A percentile compares a stretch with the other conserved stretches of the same genome.
Evolutionary conservation across 1,139 yeast species (phyloP).

Genomic region (Yamadazyma atlantica): DNA sequence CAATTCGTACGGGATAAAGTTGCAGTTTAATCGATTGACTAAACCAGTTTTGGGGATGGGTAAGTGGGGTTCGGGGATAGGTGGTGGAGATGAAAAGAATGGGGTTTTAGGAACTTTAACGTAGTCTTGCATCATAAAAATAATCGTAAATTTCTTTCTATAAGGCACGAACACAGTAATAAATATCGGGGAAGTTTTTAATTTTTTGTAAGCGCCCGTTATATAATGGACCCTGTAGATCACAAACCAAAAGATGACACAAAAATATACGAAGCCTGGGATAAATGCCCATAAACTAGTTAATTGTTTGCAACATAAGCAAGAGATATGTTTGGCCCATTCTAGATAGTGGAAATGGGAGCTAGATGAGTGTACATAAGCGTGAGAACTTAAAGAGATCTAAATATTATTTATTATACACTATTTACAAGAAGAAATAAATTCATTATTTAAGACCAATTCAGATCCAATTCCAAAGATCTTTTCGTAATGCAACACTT

Average conservation of each 20-base stretch:
- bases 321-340: too few relatives aligned
- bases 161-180: too few relatives aligned
- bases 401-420: slow-evolving; percentile 1
- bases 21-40: neutral
- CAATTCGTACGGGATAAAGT: neutral
- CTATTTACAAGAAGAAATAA: slow-evolving; percentile 3
- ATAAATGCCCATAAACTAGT: too few relatives aligned
- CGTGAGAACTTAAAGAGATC: neutral
- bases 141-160: too few relatives aligned
- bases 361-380: neutral
- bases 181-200: too few relatives aligned
- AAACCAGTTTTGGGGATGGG: neutral
- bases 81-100: neutral
- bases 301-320: too few relatives aligned
- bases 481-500: slow-evolving; percentile 20
- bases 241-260: too few relatives aligned
- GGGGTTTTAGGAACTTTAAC: neutral
- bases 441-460: neutral
- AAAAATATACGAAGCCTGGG: too few relatives aligned
- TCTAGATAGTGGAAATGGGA: neutral
- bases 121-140: neutral
- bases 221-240: too few relatives aligned
- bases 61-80: neutral
- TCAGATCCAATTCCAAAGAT: slow-evolving; percentile 9
- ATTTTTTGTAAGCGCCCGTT: too few relatives aligned